Evolutionary conservation across 2,329 filamentous ascomycete genomes (phyloP).

Genomic region (Ophiostoma perfectum): DNA sequence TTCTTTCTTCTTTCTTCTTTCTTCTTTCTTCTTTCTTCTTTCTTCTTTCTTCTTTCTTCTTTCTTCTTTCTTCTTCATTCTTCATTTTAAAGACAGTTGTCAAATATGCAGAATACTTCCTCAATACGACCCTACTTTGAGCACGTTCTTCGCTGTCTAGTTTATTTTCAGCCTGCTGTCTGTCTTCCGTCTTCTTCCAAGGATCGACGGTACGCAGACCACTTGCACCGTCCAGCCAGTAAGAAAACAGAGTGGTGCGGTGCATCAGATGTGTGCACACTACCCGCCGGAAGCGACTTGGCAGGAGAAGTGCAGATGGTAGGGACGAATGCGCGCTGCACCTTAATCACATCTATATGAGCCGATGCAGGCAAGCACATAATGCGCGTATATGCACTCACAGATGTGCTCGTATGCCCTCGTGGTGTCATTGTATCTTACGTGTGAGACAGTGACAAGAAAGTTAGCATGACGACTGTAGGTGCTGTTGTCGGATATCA

Average conservation of each 20-base stretch:
- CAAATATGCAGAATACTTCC: too few relatives aligned
- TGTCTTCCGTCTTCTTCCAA: too few relatives aligned
- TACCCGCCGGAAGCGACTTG: not conserved
- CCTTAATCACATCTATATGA: not conserved
- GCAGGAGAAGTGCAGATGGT: not conserved
- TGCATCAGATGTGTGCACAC: not conserved
- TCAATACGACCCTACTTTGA: not conserved
- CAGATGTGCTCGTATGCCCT: not conserved
- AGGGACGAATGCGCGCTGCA: too few relatives aligned
- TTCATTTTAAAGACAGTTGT: not conserved
- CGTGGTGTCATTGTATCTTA: not conserved
- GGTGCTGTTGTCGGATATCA: too few relatives aligned
- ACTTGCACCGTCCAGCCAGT: not conserved
- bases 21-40: too few relatives aligned
- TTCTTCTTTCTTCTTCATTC: not conserved
- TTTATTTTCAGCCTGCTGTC: too few relatives aligned
- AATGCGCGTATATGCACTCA: slow-evolving; percentile 4
- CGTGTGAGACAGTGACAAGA: not conserved
- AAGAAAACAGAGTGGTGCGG: not conserved
- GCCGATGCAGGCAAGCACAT: not conserved
- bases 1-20: not conserved
- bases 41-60: too few relatives aligned
- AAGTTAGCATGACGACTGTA: not conserved
- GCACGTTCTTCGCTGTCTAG: slow-evolving; percentile 4
- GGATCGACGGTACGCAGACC: not conserved